Evolutionary conservation across 371 early-diverging fungal species (phyloP).

Genomic region (Mucor saturninus): DNA sequence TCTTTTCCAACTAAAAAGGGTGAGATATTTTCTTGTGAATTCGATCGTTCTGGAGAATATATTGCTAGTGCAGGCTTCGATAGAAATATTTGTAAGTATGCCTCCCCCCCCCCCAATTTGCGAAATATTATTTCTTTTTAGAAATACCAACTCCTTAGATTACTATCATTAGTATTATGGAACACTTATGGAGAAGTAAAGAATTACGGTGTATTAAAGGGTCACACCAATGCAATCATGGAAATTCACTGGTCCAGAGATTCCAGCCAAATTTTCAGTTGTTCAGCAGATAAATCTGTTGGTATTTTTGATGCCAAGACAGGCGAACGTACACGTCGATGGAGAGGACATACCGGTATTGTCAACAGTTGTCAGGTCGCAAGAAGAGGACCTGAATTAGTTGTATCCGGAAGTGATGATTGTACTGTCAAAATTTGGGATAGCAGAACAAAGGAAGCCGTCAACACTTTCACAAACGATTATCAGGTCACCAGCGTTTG

Average conservation of each 20-base stretch:
- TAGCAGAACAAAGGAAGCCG: constrained; percentile 74
- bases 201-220: constrained; percentile 86
- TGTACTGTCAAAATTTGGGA: constrained; percentile 79
- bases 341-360: constrained; percentile 76
- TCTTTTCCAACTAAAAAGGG: constrained; percentile 51
- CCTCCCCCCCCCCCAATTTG: too few species aligned
- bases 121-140: background rate
- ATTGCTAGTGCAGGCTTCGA: constrained; percentile 88
- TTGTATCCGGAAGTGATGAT: constrained; percentile 85
- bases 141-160: constrained; percentile 1
- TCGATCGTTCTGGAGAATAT: constrained; percentile 84
- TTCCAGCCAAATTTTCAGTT: constrained; percentile 72
- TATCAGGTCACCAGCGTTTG: constrained; percentile 83
- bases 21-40: constrained; percentile 84
- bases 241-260: constrained; percentile 93
- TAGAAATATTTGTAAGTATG: constrained; percentile 73
- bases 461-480: constrained; percentile 69
- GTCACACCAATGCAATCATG: constrained; percentile 85
- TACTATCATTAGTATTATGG: constrained; percentile 77
- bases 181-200: constrained; percentile 88
- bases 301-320: constrained; percentile 82
- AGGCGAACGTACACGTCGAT: constrained; percentile 74
- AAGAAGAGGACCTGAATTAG: constrained; percentile 66
- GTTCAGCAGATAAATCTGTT: constrained; percentile 74
- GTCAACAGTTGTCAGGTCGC: constrained; percentile 78